Evolutionary conservation across 2,329 filamentous ascomycete genomes (phyloP), one percentile per base, ranked within the genome.

Genomic region (Trichoderma afroharzianum): DNA sequence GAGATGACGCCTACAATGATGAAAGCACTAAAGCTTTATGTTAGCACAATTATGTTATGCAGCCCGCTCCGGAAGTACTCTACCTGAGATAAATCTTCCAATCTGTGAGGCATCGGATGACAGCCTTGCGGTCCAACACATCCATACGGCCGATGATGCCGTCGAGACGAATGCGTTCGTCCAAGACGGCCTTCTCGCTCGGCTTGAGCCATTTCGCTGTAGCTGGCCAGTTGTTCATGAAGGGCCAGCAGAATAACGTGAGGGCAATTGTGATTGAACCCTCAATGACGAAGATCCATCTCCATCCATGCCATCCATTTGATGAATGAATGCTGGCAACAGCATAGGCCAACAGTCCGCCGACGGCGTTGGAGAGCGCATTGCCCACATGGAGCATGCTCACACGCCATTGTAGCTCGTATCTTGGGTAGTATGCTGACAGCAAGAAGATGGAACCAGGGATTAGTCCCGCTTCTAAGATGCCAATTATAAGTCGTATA

Each of bases 391-490:
- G 75, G 11, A 77, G 73, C 63, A 77, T 72, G 8, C 73, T 71
- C 1, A 77, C 74, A 15, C 76, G 71, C 76, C 75, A 77, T 57
- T 77, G 75, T 4, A 76, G 68, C 21, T 77, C 75, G 11, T 63
- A 70, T 4, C 70, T 55, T 21, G 76, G 75, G 28, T 77, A 77
- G 47, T 77, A 77, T 1, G 76, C 75, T 24, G 75, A 74, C 28
- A 75, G 70, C 24, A 77, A 58, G 50, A 75, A 77, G 24, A 77
- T 74, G 14, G 75, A 76, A 32, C 76, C 76, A 0, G 76, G 76
- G 26, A 77, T 77, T 6, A 77, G 72, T 8, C 76, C 76, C 1
- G 76, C 73, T 33, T 77, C 76, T 14, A 77, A 75, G 6, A 77
- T 68, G 4, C 76, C 76, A 11, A 77, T 72, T 26, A 77, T 58